Evolutionary conservation across 2,329 filamentous ascomycete genomes (phyloP).

Genomic region (Neonectria faginata): DNA sequence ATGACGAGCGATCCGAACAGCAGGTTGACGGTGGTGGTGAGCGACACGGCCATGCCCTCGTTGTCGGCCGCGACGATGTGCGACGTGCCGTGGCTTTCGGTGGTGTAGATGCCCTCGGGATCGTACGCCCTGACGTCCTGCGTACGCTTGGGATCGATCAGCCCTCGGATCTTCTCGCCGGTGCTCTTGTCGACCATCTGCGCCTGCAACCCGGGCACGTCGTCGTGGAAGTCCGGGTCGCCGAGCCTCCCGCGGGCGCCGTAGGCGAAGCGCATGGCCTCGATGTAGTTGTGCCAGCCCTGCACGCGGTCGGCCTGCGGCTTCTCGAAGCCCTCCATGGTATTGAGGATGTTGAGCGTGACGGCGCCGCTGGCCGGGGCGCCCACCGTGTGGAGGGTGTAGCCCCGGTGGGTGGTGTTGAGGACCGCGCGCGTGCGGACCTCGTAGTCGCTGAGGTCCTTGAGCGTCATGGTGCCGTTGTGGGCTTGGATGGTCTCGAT

Average conservation of each 20-base stretch:
- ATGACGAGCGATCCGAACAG: constrained; percentile 85
- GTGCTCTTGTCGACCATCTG: constrained; percentile 73
- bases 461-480: constrained; percentile 88
- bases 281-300: constrained; percentile 81
- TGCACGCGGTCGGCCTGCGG: not conserved
- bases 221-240: constrained; percentile 80
- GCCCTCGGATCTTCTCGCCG: constrained; percentile 68
- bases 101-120: constrained; percentile 72
- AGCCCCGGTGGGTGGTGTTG: constrained; percentile 75
- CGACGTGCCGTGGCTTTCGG: constrained; percentile 79
- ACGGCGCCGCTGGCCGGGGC: constrained; percentile 85
- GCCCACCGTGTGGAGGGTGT: constrained; percentile 75
- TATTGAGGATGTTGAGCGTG: constrained; percentile 81
- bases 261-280: constrained; percentile 92
- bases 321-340: constrained; percentile 77
- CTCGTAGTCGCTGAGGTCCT: constrained; percentile 80
- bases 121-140: constrained; percentile 81
- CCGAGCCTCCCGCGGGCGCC: constrained; percentile 82
- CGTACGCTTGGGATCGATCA: constrained; percentile 79
- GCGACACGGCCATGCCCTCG: constrained; percentile 79
- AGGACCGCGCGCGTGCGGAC: constrained; percentile 73
- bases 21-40: constrained; percentile 90
- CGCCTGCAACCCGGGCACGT: constrained; percentile 72
- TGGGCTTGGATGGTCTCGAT: constrained; percentile 74
- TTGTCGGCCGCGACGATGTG: constrained; percentile 79